Percentiles rank a stretch among this genome's conserved stretches.
These are phyloP conservation scores for Ophiognomonia clavigignenti-juglandacearum DNA, from an alignment of 2,329 filamentous ascomycete genomes.

Conservation along the genomic window DNA sequence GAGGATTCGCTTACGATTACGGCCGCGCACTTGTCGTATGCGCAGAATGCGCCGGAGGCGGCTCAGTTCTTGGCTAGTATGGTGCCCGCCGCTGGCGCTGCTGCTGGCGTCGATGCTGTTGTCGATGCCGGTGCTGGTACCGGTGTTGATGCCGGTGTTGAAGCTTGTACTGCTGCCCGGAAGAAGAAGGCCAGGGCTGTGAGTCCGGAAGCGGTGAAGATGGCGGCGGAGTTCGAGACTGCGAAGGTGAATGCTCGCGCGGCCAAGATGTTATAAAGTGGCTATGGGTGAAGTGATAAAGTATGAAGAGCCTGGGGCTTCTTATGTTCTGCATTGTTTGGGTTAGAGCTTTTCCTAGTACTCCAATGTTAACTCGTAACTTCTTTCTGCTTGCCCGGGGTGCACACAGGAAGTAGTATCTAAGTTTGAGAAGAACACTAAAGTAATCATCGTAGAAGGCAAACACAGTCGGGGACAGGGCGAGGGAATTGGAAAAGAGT, in stretches of 20 bases:
- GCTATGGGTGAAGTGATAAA: too few relatives aligned
- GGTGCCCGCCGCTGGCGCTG: background rate
- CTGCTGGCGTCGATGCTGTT: too few relatives aligned
- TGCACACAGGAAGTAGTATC: too few relatives aligned
- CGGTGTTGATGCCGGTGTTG: too few relatives aligned
- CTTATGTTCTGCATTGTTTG: background rate
- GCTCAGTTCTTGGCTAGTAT: conserved; percentile 19
- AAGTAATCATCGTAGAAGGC: too few relatives aligned
- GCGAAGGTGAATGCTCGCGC: background rate
- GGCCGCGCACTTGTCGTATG: conserved; percentile 22
- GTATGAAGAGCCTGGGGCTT: background rate
- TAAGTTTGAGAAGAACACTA: too few relatives aligned
- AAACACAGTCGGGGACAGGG: too few relatives aligned
- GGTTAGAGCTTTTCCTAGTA: background rate
- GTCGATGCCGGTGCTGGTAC: too few relatives aligned
- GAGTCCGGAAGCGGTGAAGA: background rate
- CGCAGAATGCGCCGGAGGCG: conserved; percentile 16
- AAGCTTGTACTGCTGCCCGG: background rate
- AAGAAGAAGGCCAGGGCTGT: background rate
- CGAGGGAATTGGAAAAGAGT: too few relatives aligned
- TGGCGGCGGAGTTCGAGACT: background rate
- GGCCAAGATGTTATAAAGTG: background rate
- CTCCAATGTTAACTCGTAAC: too few relatives aligned
- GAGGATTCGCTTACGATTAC: conserved; percentile 20
- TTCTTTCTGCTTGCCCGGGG: too few relatives aligned